Base-by-base conservation (phyloP, 1,284 basidiomycete genomes). In the Apiotrichum veenhuisii region DNA sequence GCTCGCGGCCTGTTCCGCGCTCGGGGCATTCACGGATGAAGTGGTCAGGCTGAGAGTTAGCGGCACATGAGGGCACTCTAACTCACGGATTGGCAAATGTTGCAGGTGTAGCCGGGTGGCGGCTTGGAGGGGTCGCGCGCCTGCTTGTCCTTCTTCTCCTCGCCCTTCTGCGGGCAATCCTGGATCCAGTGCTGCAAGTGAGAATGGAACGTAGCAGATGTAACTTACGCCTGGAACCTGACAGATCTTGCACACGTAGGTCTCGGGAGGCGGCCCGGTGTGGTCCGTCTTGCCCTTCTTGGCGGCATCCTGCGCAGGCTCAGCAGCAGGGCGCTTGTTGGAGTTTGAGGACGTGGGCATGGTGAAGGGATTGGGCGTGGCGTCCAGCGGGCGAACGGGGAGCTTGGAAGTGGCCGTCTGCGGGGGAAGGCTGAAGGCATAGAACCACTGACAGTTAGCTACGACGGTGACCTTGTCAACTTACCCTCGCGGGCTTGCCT, bases 1-100 rank as follows among this genome's bases (percentile, higher is more conserved):
- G 48, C 34, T 64, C 88, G 5, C 83, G 79, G 15, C 33, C 84
- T 17, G 44, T 10, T 62, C 88, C 81, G 70, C 83, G 84, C 20
- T 86, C 85, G 0, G 91, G 90, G 73, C 91, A 94, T 68, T 93
- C 89, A 36, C 88, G 87, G 52, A 93, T 82, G 64, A 89, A 84
- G 73, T 93, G 91, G 37, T 88, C 91, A 33, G 85, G 77, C 84
- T 89, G 62, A 22, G 27, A 30, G 38, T 54, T 50, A 47, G 40
- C n/a, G n/a, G n/a, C n/a, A n/a, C n/a, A 40, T 26, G 23, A 25
- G 26, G 76, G 44, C 57, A 83, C 83, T 50, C 33, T 25, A 22
- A 61, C 71, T 57, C 51, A 75, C 73, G 17, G 67, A 68, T 59
- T 71, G 62, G 56, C 75, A 77, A 30, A 77, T 72, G 38, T 74